A percentile compares a stretch with the other conserved stretches of the same genome.
phyloP scores from a whole-genome alignment of 176 grass and related monocot species.

The Chloris gayana region DNA sequence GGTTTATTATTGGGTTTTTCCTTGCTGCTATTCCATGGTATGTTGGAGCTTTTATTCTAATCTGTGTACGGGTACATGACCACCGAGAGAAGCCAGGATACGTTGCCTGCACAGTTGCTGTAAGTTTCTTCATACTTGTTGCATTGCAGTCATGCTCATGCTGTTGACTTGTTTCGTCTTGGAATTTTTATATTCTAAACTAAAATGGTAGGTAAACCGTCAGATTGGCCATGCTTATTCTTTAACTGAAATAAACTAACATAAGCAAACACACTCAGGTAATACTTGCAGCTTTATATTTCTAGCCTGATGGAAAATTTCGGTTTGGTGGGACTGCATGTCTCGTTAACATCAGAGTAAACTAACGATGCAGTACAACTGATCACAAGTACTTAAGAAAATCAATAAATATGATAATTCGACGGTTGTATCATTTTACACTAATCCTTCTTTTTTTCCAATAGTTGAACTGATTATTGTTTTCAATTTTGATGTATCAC shows the following conservation, averaged over 20 bases:
- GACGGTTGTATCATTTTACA: neutral
- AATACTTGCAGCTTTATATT: neutral
- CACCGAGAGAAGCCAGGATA: slow-evolving; percentile 92
- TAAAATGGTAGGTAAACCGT: neutral
- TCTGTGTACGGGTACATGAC: slow-evolving; percentile 83
- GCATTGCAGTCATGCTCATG: neutral
- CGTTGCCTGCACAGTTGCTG: slow-evolving; percentile 80
- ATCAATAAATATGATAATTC: neutral
- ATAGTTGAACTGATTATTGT: slow-evolving; percentile 1
- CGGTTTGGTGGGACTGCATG: neutral
- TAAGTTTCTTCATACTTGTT: slow-evolving; percentile 48
- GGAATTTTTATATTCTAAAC: neutral
- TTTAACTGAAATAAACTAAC: neutral
- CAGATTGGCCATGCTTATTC: neutral
- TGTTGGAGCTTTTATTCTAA: slow-evolving; percentile 78
- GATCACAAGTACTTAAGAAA: neutral
- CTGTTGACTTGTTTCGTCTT: slow-evolving; percentile 7
- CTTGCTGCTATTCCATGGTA: slow-evolving; percentile 96
- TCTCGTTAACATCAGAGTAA: neutral
- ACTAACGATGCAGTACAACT: slow-evolving; percentile 1
- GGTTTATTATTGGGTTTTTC: slow-evolving; percentile 90
- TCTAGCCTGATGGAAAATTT: slow-evolving; percentile 9
- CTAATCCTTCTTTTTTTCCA: neutral
- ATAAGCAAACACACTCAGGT: neutral
- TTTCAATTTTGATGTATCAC: slow-evolving; percentile 11